These are phyloP conservation scores for Hibiscus syriacus DNA, from an alignment of 345 rosid species.

Conservation along the genomic window DNA sequence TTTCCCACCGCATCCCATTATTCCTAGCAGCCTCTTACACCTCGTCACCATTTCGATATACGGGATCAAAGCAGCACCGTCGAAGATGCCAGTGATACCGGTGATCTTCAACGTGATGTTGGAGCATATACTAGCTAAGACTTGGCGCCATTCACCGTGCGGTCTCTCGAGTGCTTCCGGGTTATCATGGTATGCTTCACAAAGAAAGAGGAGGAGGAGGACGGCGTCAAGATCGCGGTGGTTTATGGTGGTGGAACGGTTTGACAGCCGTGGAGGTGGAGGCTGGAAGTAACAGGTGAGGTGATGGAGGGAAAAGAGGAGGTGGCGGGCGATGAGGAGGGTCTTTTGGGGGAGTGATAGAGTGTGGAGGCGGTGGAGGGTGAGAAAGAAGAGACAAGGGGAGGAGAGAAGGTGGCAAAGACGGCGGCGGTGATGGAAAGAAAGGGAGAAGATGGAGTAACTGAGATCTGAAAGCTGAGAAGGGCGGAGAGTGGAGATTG, in stretches of 20 bases:
- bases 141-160: conserved; percentile 43
- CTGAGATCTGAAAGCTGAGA: conserved; percentile 45
- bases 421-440: conserved; percentile 52
- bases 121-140: conserved; percentile 28
- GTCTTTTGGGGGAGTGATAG: conserved; percentile 60
- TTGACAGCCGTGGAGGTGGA: conserved; percentile 15
- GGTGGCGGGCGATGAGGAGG: conserved; percentile 74
- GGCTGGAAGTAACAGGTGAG: conserved; percentile 42
- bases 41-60: conserved; percentile 51
- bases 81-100: conserved; percentile 31
- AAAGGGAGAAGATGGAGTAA: conserved; percentile 37
- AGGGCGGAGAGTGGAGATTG: conserved; percentile 55
- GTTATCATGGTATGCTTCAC: conserved; percentile 57
- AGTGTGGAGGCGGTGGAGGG: conserved; percentile 71
- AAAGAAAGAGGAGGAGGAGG: conserved; percentile 70
- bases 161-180: conserved; percentile 48
- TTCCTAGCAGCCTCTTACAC: conserved; percentile 51
- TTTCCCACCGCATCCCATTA: conserved; percentile 34
- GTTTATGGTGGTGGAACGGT: conserved; percentile 20
- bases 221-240: conserved; percentile 73
- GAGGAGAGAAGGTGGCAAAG: conserved; percentile 67
- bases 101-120: conserved; percentile 25
- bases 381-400: conserved; percentile 64
- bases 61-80: conserved; percentile 55
- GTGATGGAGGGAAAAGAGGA: conserved; percentile 64